These are phyloP conservation scores for Cytospora mali DNA, from an alignment of 2,329 filamentous ascomycete species.

Conservation along the genomic window DNA sequence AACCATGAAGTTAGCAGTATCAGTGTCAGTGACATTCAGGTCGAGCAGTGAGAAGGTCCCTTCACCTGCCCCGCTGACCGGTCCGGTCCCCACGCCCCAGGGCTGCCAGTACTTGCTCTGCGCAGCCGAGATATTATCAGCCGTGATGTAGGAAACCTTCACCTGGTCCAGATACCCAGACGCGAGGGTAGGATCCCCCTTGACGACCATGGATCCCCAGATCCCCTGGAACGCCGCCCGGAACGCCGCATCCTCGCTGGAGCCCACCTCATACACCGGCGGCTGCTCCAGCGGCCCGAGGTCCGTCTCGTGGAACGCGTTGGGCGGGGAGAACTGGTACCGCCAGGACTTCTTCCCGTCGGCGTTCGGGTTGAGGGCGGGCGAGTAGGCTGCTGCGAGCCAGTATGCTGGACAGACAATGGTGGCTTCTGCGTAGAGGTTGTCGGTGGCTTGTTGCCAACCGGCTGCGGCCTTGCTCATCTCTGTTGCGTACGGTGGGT, in stretches of 20 bases:
- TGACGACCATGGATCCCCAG: conserved; percentile 45
- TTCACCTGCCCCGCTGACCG: conserved; percentile 35
- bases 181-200: conserved; percentile 41
- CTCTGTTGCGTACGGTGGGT: conserved; percentile 31
- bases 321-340: conserved; percentile 46
- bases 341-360: conserved; percentile 40
- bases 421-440: conserved; percentile 54
- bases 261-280: conserved; percentile 32
- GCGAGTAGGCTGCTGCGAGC: conserved; percentile 48
- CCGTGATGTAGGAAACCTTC: not conserved
- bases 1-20: conserved; percentile 39
- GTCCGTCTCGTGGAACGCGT: conserved; percentile 40
- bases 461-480: conserved; percentile 41
- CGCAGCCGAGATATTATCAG: conserved; percentile 12
- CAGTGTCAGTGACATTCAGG: not conserved
- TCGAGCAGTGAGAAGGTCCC: conserved; percentile 28
- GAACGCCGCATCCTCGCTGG: conserved; percentile 33
- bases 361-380: conserved; percentile 28
- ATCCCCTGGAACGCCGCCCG: conserved; percentile 31
- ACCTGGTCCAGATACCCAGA: not conserved
- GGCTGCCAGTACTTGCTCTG: conserved; percentile 20
- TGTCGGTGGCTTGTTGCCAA: conserved; percentile 52
- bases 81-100: conserved; percentile 14
- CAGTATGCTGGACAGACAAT: conserved; percentile 58
- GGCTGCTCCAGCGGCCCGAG: conserved; percentile 29